Conservation (phyloP, 305 asterid species). For the Fraxinus nigra region DNA sequence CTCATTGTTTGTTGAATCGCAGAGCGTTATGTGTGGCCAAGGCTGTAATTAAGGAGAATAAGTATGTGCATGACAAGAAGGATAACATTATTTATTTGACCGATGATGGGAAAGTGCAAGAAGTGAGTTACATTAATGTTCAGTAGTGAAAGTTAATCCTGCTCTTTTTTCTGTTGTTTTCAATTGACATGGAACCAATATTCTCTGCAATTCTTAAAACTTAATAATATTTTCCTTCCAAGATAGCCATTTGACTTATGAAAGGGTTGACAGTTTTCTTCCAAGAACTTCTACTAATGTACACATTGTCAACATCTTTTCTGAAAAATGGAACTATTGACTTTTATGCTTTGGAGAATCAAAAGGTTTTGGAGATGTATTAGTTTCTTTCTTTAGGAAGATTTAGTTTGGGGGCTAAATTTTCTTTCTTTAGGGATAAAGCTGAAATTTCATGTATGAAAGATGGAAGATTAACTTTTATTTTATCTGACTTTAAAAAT, state of each 20-base stretch:
- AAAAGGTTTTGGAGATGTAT: background rate
- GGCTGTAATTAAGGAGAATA: slow-evolving; percentile 65
- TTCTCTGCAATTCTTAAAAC: background rate
- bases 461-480: background rate
- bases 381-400: slow-evolving; percentile 15
- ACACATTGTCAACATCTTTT: background rate
- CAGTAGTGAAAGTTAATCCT: background rate
- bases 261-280: background rate
- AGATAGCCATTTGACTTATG: background rate
- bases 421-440: background rate
- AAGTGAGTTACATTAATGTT: slow-evolving; percentile 51
- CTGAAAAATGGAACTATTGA: background rate
- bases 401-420: background rate
- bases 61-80: slow-evolving; percentile 66
- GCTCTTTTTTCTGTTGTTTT: slow-evolving; percentile 14
- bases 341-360: slow-evolving; percentile 7
- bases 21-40: slow-evolving; percentile 78
- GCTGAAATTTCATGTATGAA: background rate
- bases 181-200: slow-evolving; percentile 12
- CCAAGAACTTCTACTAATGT: slow-evolving; percentile 4
- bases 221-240: slow-evolving; percentile 12
- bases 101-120: slow-evolving; percentile 69
- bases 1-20: slow-evolving; percentile 34
- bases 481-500: background rate
- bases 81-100: slow-evolving; percentile 65